A percentile compares a stretch with the other conserved stretches of the same genome.
These are phyloP conservation scores for Sporobolomyces pararoseus DNA, from an alignment of 768 basidiomycete species.

Conservation along the genomic window DNA sequence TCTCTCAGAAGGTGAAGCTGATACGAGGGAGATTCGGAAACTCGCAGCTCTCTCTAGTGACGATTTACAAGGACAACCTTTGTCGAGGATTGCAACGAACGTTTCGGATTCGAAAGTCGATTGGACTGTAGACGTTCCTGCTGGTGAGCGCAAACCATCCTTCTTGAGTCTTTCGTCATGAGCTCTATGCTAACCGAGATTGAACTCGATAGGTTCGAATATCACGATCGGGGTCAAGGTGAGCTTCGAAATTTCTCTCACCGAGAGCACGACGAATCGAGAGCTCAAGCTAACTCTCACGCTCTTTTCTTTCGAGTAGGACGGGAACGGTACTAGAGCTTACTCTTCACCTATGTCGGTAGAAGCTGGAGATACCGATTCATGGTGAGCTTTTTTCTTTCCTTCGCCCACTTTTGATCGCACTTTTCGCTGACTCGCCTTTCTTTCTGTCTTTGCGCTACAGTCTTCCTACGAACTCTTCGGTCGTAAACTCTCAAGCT, in stretches of 20 bases:
- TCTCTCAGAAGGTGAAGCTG: too few species aligned
- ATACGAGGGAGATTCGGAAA: neutral
- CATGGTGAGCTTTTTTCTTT: neutral
- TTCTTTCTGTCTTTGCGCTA: neutral
- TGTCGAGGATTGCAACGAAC: neutral
- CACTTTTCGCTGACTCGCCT: neutral
- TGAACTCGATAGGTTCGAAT: neutral
- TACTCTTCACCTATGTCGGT: neutral
- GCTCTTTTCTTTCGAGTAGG: neutral
- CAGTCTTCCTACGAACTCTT: neutral
- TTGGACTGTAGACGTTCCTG: neutral
- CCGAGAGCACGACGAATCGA: neutral
- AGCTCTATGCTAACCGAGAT: neutral
- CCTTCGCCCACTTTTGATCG: too few species aligned
- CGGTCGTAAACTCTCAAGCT: neutral
- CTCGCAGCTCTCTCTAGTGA: neutral
- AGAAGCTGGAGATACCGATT: neutral
- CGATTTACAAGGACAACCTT: neutral
- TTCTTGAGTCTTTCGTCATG: neutral
- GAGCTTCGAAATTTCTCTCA: neutral
- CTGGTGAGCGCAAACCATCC: neutral
- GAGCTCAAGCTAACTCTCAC: too few species aligned
- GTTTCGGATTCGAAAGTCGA: neutral
- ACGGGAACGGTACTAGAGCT: neutral
- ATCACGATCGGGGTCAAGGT: slow-evolving; percentile 1